These are phyloP conservation scores for Gracilaria gracilis DNA, from an alignment of 23 red algal genomes.

Conservation along the genomic window DNA sequence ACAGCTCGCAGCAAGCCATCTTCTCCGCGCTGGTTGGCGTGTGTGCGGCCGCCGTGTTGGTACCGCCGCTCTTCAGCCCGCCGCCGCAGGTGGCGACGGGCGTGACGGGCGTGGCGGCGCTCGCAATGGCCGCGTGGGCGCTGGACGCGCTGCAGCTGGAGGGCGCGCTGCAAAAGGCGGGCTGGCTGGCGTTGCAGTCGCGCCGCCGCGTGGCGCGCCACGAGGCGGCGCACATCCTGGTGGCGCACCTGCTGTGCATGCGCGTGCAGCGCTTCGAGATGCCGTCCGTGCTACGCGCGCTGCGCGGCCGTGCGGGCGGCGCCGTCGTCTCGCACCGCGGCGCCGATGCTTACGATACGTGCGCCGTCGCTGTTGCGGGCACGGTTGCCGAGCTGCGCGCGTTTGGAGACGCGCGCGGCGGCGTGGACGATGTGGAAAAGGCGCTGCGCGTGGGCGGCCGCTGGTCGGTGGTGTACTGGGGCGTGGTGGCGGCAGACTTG, in stretches of 20 bases:
- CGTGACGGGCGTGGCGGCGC: constrained; percentile 4
- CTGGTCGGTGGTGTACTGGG: constrained; percentile 16
- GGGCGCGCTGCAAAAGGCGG: not conserved
- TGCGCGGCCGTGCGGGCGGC: not conserved
- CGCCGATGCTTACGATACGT: not conserved
- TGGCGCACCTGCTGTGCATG: constrained; percentile 40
- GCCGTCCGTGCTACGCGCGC: not conserved
- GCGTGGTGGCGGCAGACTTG: constrained; percentile 19
- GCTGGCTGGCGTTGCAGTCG: not conserved
- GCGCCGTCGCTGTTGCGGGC: constrained; percentile 47
- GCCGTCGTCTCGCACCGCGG: not conserved
- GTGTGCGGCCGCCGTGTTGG: not conserved
- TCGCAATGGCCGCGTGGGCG: constrained; percentile 26
- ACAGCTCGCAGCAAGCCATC: not conserved
- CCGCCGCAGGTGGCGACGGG: not conserved
- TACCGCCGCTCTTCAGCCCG: not conserved
- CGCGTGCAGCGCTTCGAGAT: not conserved
- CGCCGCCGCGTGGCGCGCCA: constrained; percentile 29
- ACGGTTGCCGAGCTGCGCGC: constrained; percentile 21
- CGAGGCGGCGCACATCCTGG: constrained; percentile 61
- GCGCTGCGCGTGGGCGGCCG: not conserved
- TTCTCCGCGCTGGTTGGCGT: not conserved
- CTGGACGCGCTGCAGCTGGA: constrained; percentile 34
- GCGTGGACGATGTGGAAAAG: constrained; percentile 35
- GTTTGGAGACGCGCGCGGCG: constrained; percentile 33